Evolutionary conservation across 208 protist species (phyloP), one percentile per base, ranked within the genome.

Genomic region (Leishmania arabica): DNA sequence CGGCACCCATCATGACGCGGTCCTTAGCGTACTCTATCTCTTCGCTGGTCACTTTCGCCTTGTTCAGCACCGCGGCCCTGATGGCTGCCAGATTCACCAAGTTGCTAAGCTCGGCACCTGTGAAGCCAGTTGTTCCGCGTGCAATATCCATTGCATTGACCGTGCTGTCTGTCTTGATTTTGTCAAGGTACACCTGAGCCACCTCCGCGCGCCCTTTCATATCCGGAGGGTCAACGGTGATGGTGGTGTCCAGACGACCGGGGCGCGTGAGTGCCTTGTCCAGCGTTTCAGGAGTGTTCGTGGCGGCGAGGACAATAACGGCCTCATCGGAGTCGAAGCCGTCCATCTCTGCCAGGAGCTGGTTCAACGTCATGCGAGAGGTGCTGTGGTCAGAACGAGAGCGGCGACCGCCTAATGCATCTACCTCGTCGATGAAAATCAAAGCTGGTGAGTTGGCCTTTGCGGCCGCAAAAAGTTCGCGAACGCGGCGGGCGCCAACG

Each of bases 361-460:
- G 98, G 86, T 99, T 99, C 65, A 99, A 92, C 42, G 98, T 99
- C 95, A 98, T 98, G 34, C 94, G 91, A 7, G 92, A 95, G 69
- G 93, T 90, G 13, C 87, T 77, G 73, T 93, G 89, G 80, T 98
- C 95, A 31, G 64, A 80, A 47, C 88, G 68, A 54, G 88, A 91
- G 75, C 98, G 91, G 62, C 89, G 93, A 31, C 91, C 92, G 21
- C 98, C 99, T 15, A 99, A 88, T 0, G 98, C 97, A 86, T 99
- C 99, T 78, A 99, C 98, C 87, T 99, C 99, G 91, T 99, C 99
- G 65, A 99, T 99, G 84, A 99, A 99, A 66, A 99, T 99, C 75
- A 99, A 96, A 68, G 98, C 97, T 49, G 99, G 98, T 27, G 95
- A 78, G 62, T 95, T 79, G n/a, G 91, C 86, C 89, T 99, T 99